A percentile compares a stretch with the other conserved stretches of the same genome.
These are phyloP conservation scores for Chlorella sp. DNA, from an alignment of 139 green algal genomes.

Conservation along the genomic window DNA sequence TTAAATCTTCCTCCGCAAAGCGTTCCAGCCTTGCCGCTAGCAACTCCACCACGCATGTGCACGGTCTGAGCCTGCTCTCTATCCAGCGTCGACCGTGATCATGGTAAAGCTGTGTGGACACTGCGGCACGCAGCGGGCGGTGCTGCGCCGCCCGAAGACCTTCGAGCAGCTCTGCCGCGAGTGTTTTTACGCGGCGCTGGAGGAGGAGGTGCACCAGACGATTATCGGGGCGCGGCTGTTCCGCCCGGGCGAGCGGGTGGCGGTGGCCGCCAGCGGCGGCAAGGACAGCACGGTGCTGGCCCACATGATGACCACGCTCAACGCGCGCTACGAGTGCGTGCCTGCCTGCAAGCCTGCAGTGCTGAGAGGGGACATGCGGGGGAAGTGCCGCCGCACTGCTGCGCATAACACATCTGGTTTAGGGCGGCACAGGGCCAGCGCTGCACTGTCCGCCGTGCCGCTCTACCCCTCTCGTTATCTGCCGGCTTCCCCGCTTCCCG, in stretches of 20 bases:
- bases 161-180: conserved; percentile 85
- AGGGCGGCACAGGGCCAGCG: too few species aligned
- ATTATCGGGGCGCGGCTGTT: conserved; percentile 87
- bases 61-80: neutral
- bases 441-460: too few species aligned
- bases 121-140: conserved; percentile 58
- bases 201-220: conserved; percentile 83
- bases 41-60: neutral
- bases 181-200: conserved; percentile 86
- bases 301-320: conserved; percentile 93
- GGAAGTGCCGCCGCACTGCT: too few species aligned
- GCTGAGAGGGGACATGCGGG: too few species aligned
- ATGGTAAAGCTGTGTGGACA: conserved; percentile 54
- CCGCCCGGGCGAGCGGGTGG: conserved; percentile 84
- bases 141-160: conserved; percentile 78
- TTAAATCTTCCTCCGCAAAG: too few species aligned
- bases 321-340: conserved; percentile 80
- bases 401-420: neutral
- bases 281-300: conserved; percentile 98
- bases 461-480: too few species aligned
- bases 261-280: conserved; percentile 90
- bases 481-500: too few species aligned
- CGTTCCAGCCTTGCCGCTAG: too few species aligned
- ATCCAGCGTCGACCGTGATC: neutral
- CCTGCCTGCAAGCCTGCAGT: neutral